phyloP scores from a whole-genome alignment of 2,329 filamentous ascomycete genomes.

The Colletotrichum horii region DNA sequence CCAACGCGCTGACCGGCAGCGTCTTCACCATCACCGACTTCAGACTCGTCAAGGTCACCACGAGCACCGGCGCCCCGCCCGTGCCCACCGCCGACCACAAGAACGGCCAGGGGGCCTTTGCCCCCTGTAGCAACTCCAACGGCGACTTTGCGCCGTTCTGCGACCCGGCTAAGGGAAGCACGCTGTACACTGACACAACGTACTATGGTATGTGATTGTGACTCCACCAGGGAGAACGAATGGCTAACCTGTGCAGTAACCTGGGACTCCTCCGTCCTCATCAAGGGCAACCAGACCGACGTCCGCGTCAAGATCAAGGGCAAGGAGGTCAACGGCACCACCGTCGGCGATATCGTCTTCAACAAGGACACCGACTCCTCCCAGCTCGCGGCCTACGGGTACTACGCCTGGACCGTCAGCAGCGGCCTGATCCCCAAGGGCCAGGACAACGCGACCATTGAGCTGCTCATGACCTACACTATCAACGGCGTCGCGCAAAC shows the following conservation, averaged over 20 bases:
- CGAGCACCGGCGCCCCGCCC: slow-evolving; percentile 48
- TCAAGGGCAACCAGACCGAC: slow-evolving; percentile 41
- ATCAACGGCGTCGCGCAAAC: slow-evolving; percentile 38
- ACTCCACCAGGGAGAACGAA: background rate
- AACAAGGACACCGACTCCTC: slow-evolving; percentile 6
- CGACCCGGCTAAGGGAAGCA: slow-evolving; percentile 46
- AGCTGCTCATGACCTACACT: slow-evolving; percentile 32
- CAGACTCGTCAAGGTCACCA: slow-evolving; percentile 40
- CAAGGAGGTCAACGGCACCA: slow-evolving; percentile 45
- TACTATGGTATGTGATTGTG: slow-evolving; percentile 53
- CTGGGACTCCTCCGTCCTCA: slow-evolving; percentile 61
- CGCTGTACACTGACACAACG: slow-evolving; percentile 47
- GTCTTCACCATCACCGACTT: slow-evolving; percentile 42
- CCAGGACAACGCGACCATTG: slow-evolving; percentile 32
- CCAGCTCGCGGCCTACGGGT: slow-evolving; percentile 30
- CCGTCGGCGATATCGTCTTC: slow-evolving; percentile 24
- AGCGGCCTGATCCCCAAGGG: slow-evolving; percentile 27
- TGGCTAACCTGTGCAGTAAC: slow-evolving; percentile 48
- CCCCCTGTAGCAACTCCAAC: slow-evolving; percentile 53
- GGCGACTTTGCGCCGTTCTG: slow-evolving; percentile 58
- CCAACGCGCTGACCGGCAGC: slow-evolving; percentile 52
- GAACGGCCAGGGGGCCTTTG: slow-evolving; percentile 52
- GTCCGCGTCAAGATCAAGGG: slow-evolving; percentile 35
- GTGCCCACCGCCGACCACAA: slow-evolving; percentile 47
- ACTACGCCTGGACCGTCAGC: slow-evolving; percentile 32